phyloP scores from a whole-genome alignment of 169 alveolate species.

The Perkinsus marinus region DNA sequence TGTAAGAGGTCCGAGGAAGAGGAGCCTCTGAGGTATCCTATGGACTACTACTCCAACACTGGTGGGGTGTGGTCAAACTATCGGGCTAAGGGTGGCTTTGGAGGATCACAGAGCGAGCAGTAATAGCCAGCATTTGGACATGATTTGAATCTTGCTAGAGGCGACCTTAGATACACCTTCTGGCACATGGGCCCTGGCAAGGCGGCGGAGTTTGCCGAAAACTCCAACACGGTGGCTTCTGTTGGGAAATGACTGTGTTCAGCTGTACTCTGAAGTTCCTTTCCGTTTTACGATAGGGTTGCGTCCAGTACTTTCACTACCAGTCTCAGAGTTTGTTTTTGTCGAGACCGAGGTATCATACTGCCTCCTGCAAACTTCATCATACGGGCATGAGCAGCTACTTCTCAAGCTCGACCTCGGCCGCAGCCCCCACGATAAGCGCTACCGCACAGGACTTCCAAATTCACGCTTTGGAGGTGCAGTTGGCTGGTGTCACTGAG shows the following conservation, averaged over 20 bases:
- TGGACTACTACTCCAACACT: constrained; percentile 68
- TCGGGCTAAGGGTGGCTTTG: constrained; percentile 27
- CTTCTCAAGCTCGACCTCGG: neutral
- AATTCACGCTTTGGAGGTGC: neutral
- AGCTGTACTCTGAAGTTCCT: too few species aligned
- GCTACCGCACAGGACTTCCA: neutral
- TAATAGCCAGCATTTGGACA: too few species aligned
- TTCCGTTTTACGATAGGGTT: too few species aligned
- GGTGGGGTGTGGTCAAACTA: constrained; percentile 79
- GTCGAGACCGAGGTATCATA: neutral
- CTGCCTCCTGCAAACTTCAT: neutral
- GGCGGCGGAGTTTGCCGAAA: neutral
- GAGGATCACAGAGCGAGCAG: neutral
- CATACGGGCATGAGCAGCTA: neutral
- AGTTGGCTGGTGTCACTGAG: neutral
- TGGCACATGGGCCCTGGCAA: neutral
- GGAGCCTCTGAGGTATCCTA: constrained; percentile 43
- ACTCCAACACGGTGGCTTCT: neutral
- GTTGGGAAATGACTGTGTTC: neutral
- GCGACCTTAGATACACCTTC: neutral
- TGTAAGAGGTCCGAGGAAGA: neutral
- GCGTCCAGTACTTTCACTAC: too few species aligned
- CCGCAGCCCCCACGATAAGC: neutral
- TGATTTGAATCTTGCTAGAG: too few species aligned
- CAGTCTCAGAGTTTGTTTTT: neutral